Conservation (phyloP, 345 rosid species). For the Noccaea caerulescens region DNA sequence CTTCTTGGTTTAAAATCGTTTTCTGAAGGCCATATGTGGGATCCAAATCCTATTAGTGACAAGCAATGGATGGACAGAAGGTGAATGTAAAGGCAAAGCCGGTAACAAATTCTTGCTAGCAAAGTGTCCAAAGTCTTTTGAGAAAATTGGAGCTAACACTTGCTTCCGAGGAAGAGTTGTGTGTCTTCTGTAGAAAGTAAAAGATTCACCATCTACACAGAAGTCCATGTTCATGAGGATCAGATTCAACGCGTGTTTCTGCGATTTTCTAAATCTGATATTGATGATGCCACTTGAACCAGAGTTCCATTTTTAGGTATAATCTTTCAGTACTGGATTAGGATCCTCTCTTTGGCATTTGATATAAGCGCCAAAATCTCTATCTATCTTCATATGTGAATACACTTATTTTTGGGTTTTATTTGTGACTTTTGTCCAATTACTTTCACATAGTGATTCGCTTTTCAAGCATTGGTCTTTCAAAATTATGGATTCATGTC, state of each 20-base stretch:
- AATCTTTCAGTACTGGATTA: constrained; percentile 3
- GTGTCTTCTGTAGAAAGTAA: constrained; percentile 9
- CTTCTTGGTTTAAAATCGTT: too few relatives aligned
- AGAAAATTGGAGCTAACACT: constrained; percentile 33
- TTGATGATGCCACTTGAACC: constrained; percentile 6
- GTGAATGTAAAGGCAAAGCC: constrained; percentile 97
- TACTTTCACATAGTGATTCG: constrained; percentile 14
- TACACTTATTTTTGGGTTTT: constrained; percentile 20
- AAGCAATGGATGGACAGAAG: constrained; percentile 96
- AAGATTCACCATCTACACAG: constrained; percentile 5
- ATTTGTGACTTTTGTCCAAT: constrained; percentile 16
- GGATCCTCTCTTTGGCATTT: background rate
- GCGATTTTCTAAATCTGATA: constrained; percentile 1
- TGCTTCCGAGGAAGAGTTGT: constrained; percentile 11
- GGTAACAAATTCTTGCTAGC: constrained; percentile 93
- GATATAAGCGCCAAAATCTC: background rate
- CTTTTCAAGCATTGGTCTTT: background rate
- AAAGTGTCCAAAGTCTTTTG: constrained; percentile 91
- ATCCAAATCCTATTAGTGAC: constrained; percentile 54
- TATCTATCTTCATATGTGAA: constrained; percentile 31
- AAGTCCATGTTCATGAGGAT: constrained; percentile 6
- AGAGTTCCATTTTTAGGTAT: background rate
- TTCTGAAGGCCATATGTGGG: too few relatives aligned
- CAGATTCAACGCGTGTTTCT: background rate
- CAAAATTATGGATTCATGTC: background rate